Evolutionary conservation across 2,329 filamentous ascomycete species (phyloP).

Genomic region (Aspergillus quadricinctus): DNA sequence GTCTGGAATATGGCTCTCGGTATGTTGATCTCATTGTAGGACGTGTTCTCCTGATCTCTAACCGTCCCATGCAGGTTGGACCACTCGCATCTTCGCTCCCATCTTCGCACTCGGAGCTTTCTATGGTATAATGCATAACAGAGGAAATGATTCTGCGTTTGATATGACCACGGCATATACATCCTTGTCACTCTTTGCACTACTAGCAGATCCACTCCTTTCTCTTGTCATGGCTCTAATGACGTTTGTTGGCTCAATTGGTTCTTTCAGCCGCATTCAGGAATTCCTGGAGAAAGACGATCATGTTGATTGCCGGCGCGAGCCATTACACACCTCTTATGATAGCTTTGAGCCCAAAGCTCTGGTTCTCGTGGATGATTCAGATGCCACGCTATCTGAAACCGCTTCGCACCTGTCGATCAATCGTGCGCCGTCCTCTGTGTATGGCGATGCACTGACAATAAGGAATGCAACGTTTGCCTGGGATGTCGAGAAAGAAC

Average conservation of each 20-base stretch:
- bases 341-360: constrained; percentile 16
- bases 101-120: constrained; percentile 46
- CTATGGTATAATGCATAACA: constrained; percentile 36
- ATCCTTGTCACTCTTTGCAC: constrained; percentile 45
- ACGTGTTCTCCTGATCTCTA: constrained; percentile 3
- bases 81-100: constrained; percentile 41
- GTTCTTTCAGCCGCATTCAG: constrained; percentile 46
- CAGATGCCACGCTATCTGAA: constrained; percentile 20
- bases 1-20: constrained; percentile 40
- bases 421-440: constrained; percentile 12
- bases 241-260: constrained; percentile 42
- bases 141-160: constrained; percentile 26
- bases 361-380: constrained; percentile 17
- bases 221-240: constrained; percentile 45
- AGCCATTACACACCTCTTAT: constrained; percentile 6
- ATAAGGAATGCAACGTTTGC: constrained; percentile 46
- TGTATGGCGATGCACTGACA: constrained; percentile 28
- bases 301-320: constrained; percentile 24
- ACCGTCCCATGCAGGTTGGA: constrained; percentile 24
- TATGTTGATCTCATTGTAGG: constrained; percentile 11
- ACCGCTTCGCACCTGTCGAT: constrained; percentile 21
- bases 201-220: constrained; percentile 44
- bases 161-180: constrained; percentile 44
- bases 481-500: constrained; percentile 42
- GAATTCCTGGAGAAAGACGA: constrained; percentile 38